Conservation (phyloP, 345 rosid species). For the Populus simonii region DNA sequence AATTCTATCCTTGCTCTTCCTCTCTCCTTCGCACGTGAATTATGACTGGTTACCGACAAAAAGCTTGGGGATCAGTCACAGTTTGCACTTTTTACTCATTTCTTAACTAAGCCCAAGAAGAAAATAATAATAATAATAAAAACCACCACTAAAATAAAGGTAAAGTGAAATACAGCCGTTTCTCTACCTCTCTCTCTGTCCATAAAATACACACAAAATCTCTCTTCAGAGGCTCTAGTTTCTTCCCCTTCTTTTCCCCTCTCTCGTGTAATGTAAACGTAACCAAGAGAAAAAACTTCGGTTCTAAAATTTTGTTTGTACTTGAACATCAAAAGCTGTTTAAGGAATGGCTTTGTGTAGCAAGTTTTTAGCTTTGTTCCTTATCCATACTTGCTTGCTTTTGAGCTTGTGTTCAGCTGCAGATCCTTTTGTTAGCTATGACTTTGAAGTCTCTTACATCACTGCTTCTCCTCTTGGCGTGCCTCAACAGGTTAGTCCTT, state of each 20-base stretch:
- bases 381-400: constrained; percentile 51
- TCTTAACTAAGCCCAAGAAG: not conserved
- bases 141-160: not conserved
- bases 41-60: constrained; percentile 41
- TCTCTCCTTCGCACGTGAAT: constrained; percentile 1
- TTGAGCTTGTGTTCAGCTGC: constrained; percentile 51
- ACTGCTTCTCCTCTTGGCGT: constrained; percentile 97
- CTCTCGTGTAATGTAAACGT: constrained; percentile 41
- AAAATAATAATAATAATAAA: too few species aligned
- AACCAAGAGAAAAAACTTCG: constrained; percentile 2
- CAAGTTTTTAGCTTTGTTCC: constrained; percentile 42
- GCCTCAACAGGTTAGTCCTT: constrained; percentile 71
- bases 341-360: constrained; percentile 47
- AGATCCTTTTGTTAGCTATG: constrained; percentile 62
- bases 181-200: constrained; percentile 1
- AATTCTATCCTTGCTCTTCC: not conserved
- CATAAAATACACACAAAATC: not conserved
- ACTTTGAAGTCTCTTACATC: constrained; percentile 85
- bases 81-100: not conserved
- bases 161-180: constrained; percentile 30
- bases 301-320: constrained; percentile 12
- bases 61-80: not conserved
- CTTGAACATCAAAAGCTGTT: not conserved
- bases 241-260: not conserved
- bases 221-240: constrained; percentile 11